These are phyloP conservation scores for Quercus robur DNA, from an alignment of 306 rosid species.

Conservation along the genomic window DNA sequence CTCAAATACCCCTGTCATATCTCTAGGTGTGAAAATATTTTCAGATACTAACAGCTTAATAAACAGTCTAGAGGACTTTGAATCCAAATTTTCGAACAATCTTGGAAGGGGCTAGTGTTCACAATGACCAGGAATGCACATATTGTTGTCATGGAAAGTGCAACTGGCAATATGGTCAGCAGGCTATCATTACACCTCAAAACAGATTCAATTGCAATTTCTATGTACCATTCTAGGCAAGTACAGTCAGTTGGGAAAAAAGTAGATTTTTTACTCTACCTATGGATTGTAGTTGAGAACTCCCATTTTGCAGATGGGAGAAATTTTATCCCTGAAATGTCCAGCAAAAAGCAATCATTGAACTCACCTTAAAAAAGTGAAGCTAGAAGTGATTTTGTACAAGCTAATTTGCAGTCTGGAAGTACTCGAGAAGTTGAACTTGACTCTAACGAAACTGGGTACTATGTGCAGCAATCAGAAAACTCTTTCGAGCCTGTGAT, in stretches of 20 bases:
- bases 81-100: conserved; percentile 18
- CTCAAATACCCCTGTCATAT: conserved; percentile 51
- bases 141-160: conserved; percentile 42
- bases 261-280: conserved; percentile 7
- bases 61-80: conserved; percentile 34
- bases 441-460: conserved; percentile 27
- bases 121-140: conserved; percentile 38
- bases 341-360: conserved; percentile 30
- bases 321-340: conserved; percentile 35
- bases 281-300: conserved; percentile 10
- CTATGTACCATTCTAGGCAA: conserved; percentile 67
- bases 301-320: conserved; percentile 48
- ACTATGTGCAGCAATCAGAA: conserved; percentile 27
- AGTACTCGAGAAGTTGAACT: conserved; percentile 38
- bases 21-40: conserved; percentile 47
- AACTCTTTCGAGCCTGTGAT: conserved; percentile 47
- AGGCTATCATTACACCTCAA: conserved; percentile 33
- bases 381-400: conserved; percentile 25
- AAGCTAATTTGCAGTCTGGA: conserved; percentile 37
- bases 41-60: conserved; percentile 35
- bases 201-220: conserved; percentile 50
- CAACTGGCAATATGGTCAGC: conserved; percentile 50
- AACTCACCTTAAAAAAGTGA: conserved; percentile 30
- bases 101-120: conserved; percentile 40
- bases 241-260: conserved; percentile 25